Conservation (phyloP, 352 stramenopile genomes). For the Thalassiosira mediterranea region DNA sequence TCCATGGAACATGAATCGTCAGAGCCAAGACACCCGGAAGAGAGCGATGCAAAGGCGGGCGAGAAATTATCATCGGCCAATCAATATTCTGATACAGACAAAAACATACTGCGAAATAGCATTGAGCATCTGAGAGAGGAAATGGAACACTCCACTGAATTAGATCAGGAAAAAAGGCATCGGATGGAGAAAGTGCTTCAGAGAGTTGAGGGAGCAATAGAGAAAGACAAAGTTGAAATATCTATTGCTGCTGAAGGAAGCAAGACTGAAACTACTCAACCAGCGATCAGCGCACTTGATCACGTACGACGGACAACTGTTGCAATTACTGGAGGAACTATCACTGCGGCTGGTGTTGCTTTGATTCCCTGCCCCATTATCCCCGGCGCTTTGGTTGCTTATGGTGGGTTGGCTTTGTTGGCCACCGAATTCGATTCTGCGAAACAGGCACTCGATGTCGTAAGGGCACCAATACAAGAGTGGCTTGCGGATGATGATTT, state of each 20-base stretch:
- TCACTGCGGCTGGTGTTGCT: conserved; percentile 28
- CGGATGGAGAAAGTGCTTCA: conserved; percentile 22
- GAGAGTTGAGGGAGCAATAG: conserved; percentile 29
- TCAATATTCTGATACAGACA: conserved; percentile 8
- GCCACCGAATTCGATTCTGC: conserved; percentile 47
- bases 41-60: not conserved
- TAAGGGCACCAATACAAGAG: conserved; percentile 30
- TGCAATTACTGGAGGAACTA: conserved; percentile 36
- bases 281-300: conserved; percentile 20
- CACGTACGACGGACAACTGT: conserved; percentile 34
- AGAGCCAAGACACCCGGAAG: too few relatives aligned
- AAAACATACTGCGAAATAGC: conserved; percentile 24
- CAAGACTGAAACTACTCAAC: conserved; percentile 1
- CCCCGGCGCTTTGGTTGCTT: conserved; percentile 33
- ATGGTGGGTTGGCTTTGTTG: conserved; percentile 40
- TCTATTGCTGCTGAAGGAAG: not conserved
- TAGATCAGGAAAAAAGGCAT: conserved; percentile 13
- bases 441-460: conserved; percentile 23
- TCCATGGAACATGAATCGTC: not conserved
- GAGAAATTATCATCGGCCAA: not conserved
- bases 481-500: conserved; percentile 40
- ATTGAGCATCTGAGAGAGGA: conserved; percentile 37
- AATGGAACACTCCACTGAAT: conserved; percentile 22
- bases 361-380: conserved; percentile 30
- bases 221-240: conserved; percentile 6